Evolutionary conservation across 139 green algal genomes (phyloP), one percentile per base, ranked within the genome.

Genomic region (Micractinium conductrix): DNA sequence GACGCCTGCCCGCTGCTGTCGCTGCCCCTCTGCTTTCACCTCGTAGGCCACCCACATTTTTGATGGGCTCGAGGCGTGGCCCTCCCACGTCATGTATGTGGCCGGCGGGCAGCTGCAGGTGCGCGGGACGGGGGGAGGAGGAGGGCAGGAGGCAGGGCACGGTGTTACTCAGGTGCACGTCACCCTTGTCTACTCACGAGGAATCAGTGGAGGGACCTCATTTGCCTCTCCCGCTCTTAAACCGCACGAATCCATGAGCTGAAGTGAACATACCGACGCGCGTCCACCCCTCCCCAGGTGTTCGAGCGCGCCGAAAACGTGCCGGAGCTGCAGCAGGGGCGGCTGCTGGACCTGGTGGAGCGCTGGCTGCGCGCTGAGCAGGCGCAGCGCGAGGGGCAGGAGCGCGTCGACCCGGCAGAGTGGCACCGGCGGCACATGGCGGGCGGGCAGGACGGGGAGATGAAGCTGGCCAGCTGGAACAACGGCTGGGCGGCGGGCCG

Each of bases 11-110:
- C 19, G 60, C 14, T 69, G 60, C 60, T 5, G 10, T 44, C 50
- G 12, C 74, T 19, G n/a, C n/a, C n/a, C 48, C 74, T n/a, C 33
- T n/a, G n/a, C n/a, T n/a, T n/a, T 7, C 14, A 43, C 67, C 42
- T 48, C 83, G 74, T 83, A 91, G 88, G 97, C 97, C 37, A 99
- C 97, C 19, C 97, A 99, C 89, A 99, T 99, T 78, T 99, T 99
- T 86, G 97, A 99, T 83, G 97, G 97, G 33, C 89, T 99, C 26
- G 94, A 99, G 87, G 86, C 79, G 30, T 99, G 97, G 97, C 95
- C 96, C 9, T 97, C 92, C 16, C 97, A 99, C 75, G 19, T 99
- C 0, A 94, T 95, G 60, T 99, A 97, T 81, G 86, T 98, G 17
- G 91, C 93, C 16, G 74, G 87, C 16, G 97, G 97, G 50, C 35